Conservation (phyloP, 495 filamentous ascomycete genomes). For the Elaphomyces granulatus region DNA sequence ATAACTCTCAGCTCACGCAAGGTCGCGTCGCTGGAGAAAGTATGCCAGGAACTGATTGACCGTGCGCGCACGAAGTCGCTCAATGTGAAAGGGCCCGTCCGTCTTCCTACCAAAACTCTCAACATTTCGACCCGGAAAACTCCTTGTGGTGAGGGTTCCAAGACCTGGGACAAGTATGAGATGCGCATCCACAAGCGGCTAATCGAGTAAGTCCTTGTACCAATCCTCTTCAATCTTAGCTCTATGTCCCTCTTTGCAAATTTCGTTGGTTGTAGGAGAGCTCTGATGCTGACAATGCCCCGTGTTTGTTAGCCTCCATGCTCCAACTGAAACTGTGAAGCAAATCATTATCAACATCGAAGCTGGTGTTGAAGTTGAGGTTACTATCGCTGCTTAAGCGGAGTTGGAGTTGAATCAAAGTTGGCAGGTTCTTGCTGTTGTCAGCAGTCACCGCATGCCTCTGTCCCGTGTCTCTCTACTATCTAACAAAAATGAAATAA, state of each 20-base stretch:
- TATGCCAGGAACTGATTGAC: slow-evolving; percentile 95
- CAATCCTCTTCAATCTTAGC: neutral
- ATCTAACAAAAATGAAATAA: no score
- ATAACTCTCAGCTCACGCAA: slow-evolving; percentile 94
- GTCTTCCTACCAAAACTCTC: slow-evolving; percentile 93
- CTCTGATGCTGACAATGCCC: neutral
- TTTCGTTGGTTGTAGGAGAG: neutral
- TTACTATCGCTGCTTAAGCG: slow-evolving; percentile 98
- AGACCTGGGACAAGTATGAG: slow-evolving; percentile 99
- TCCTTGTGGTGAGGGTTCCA: slow-evolving; percentile 97
- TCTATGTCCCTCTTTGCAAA: neutral
- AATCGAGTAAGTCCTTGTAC: slow-evolving; percentile 54
- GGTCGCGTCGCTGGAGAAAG: slow-evolving; percentile 92
- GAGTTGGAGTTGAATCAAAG: no score
- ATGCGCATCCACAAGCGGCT: slow-evolving; percentile 99
- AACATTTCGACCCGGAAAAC: slow-evolving; percentile 94
- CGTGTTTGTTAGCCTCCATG: slow-evolving; percentile 64
- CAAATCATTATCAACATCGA: slow-evolving; percentile 99
- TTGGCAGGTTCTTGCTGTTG: no score
- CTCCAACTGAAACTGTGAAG: slow-evolving; percentile 98
- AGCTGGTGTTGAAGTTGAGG: slow-evolving; percentile 99
- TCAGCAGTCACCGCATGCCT: no score
- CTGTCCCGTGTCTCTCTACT: no score
- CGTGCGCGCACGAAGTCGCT: slow-evolving; percentile 97
- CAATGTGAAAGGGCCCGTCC: slow-evolving; percentile 96